These are phyloP conservation scores for Aspergillus udagawae DNA, from an alignment of 2,329 filamentous ascomycete genomes.

Conservation along the genomic window DNA sequence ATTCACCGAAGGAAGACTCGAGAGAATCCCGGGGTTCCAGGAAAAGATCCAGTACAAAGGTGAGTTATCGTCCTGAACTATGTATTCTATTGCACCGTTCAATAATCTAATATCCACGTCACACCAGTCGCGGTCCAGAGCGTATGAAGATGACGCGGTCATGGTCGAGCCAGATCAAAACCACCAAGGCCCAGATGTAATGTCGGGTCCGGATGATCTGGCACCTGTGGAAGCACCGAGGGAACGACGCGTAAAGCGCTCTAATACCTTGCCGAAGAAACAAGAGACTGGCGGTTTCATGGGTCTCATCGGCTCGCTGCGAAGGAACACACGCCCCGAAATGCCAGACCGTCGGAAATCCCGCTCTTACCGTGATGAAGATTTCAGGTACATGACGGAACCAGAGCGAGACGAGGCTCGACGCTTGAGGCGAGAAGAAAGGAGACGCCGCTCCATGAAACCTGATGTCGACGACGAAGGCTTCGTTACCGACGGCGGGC, in stretches of 20 bases:
- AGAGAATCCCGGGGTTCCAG: constrained; percentile 31
- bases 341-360: constrained; percentile 35
- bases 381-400: constrained; percentile 29
- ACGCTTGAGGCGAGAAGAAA: constrained; percentile 33
- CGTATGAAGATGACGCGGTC: constrained; percentile 49
- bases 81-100: background rate
- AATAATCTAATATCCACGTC: background rate
- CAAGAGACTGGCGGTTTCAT: constrained; percentile 52
- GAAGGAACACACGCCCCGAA: constrained; percentile 31
- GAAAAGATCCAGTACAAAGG: constrained; percentile 37
- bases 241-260: constrained; percentile 55
- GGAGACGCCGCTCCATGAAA: constrained; percentile 36
- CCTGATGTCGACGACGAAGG: constrained; percentile 50
- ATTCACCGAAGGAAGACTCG: constrained; percentile 29
- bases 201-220: constrained; percentile 48
- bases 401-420: constrained; percentile 34
- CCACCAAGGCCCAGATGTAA: constrained; percentile 42
- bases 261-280: constrained; percentile 61
- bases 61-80: constrained; percentile 13
- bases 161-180: constrained; percentile 50
- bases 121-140: constrained; percentile 30
- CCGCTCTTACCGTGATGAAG: constrained; percentile 35
- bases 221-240: constrained; percentile 48
- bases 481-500: constrained; percentile 41
- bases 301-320: constrained; percentile 57